Base-by-base conservation (phyloP, 1,284 basidiomycete genomes). In the Naganishia liquefaciens region DNA sequence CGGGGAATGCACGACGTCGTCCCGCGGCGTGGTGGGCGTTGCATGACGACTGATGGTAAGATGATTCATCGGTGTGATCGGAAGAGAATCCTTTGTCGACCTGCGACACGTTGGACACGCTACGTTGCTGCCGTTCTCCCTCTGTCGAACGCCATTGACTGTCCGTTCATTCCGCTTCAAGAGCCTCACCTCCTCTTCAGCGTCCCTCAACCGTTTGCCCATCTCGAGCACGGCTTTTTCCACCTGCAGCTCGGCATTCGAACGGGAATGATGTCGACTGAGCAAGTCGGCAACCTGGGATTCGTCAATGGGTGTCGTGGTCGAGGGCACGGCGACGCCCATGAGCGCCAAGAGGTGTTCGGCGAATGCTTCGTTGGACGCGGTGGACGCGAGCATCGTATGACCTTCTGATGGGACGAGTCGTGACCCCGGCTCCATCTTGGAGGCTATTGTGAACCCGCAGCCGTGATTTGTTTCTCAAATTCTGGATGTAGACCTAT, bases 241-340 rank as follows among this genome's bases (percentile, higher is more conserved):
- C n/a, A 60, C 46, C 15, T 60, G n/a, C 57, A 60, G 49, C 46
- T 60, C 57, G 30, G 57, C 57, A 21, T 60, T 49, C 37, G 57
- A 60, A 4, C 57, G 46, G 11, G 57, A 60, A 47, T 37, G 44
- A 47, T 50, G 57, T 23, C 43, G 57, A 25, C 57, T 60, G 10
- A 60, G 46, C 5, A 60, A 9, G 5, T 60, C 43, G n/a, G 49
- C 57, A 13, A 60, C 46, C 46, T 37, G n/a, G 11, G 57, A 19
- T 33, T 30, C 23, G 19, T 60, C 30, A 23, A n/a, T 28, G 11
- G 44, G 19, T 30, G 57, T 23, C 49, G 28, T 19, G 15, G 25
- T 11, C 1, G 19, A 7, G n/a, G 57, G 57, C 3, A 60, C 37
- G 11, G 40, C 57, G 17, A 50, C 25, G 17, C 30, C 33, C 4